A percentile compares a stretch with the other conserved stretches of the same genome.
These are phyloP conservation scores for Eucalyptus tenuipes DNA, from an alignment of 345 rosid genomes.

Conservation along the genomic window DNA sequence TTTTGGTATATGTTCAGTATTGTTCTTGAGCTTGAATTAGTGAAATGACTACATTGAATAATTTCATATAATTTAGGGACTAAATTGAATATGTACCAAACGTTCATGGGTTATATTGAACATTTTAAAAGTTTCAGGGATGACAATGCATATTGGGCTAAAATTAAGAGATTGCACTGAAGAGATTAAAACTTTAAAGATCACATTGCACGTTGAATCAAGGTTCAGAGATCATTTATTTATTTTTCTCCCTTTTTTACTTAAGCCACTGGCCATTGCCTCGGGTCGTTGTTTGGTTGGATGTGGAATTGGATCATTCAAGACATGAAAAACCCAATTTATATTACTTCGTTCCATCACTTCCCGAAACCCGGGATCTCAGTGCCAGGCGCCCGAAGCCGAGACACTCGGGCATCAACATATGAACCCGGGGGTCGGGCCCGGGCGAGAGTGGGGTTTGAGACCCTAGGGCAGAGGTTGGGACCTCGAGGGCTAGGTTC, in stretches of 20 bases:
- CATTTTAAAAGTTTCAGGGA: accelerated
- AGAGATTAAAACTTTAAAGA: no score
- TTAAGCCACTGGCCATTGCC: not conserved
- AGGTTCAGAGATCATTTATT: accelerated
- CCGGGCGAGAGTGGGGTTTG: not conserved
- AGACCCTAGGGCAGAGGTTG: not conserved
- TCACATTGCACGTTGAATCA: not conserved
- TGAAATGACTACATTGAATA: accelerated
- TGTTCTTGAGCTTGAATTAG: accelerated
- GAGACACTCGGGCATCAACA: not conserved
- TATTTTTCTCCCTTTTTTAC: no score
- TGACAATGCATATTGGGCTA: no score
- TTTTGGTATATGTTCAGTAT: no score
- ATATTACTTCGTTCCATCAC: not conserved
- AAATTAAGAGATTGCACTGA: accelerated
- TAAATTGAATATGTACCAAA: no score
- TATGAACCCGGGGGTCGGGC: not conserved
- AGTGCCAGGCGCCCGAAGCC: not conserved
- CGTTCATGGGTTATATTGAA: accelerated
- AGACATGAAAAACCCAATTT: not conserved
- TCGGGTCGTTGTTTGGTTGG: not conserved
- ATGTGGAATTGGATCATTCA: not conserved
- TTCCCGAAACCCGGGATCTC: not conserved
- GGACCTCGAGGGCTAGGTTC: not conserved
- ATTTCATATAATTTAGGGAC: no score